phyloP scores from a whole-genome alignment of 768 basidiomycete genomes.

The Cyathus striatus region DNA sequence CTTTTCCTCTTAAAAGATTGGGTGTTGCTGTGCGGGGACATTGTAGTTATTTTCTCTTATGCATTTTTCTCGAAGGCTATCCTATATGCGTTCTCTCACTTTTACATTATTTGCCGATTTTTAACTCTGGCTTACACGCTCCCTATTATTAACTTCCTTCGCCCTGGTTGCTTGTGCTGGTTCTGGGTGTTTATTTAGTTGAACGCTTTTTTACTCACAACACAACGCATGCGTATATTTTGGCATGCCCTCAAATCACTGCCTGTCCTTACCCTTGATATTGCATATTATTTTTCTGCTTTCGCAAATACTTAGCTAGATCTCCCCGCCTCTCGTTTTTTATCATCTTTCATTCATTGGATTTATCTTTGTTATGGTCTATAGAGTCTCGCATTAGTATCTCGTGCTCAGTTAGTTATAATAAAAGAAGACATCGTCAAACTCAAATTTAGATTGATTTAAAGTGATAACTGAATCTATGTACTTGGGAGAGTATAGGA shows the following conservation, averaged over 20 bases:
- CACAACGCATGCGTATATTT: not conserved
- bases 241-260: conserved; percentile 3
- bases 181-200: not conserved
- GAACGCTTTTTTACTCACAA: not conserved
- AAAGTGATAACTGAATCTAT: too few relatives aligned
- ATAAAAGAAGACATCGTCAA: too few relatives aligned
- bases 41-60: conserved; percentile 3
- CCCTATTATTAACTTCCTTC: conserved; percentile 11
- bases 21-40: not conserved
- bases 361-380: too few relatives aligned
- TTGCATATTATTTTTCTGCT: conserved; percentile 9
- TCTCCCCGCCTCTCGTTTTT: too few relatives aligned
- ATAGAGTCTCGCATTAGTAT: too few relatives aligned
- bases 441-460: too few relatives aligned
- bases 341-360: too few relatives aligned
- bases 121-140: conserved; percentile 19
- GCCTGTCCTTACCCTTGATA: conserved; percentile 4
- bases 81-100: not conserved
- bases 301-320: too few relatives aligned
- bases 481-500: too few relatives aligned
- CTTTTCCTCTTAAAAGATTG: not conserved
- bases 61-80: conserved; percentile 5
- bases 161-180: not conserved
- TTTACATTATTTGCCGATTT: conserved; percentile 9
- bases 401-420: too few relatives aligned